Evolutionary conservation across 2,329 filamentous ascomycete genomes (phyloP), one percentile per base, ranked within the genome.

Genomic region (Fusarium heterosporum): DNA sequence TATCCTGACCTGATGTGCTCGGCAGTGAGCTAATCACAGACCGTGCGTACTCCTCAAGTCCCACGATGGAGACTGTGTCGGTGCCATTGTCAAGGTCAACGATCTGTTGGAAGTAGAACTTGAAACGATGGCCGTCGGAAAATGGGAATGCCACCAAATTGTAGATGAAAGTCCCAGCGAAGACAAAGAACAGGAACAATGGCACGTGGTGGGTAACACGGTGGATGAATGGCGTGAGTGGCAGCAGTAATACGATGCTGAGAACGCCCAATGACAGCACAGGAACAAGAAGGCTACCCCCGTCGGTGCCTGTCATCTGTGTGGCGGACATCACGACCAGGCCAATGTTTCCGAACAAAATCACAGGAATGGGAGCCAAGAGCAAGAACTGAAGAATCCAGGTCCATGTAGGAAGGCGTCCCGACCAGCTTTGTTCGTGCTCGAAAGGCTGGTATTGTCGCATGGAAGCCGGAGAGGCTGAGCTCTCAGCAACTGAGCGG

Each of bases 121-220:
- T 98, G 77, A 97, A 88, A 36, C 93, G 87, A 75, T 89, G 91
- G 60, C 88, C 85, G 22, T 86, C 80, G 1, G 93, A 96, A 78
- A 98, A 98, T 0, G 96, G 96, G 77, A 97, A 97, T 2, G 92
- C 92, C 4, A 87, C 80, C 6, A 97, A 85, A 74, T 96, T 97
- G 81, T 97, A 98, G 55, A 94, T 85, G 28, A 96, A 80, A 2
- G 93, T 96, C 29, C 84, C 92, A 25, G 87, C 73, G 63, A 93
- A 92, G 10, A 97, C 81, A 13, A 90, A 75, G 28, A 96, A 83
- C 16, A 97, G 78, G 71, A 97, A 89, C 0, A 90, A 80, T 0
- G 96, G 94, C 6, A 98, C 77, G 61, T 97, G 93, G 74, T 91
- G 91, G 2, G 90, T 93, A 66, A 96, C 88, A 41, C 95, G 90